These are phyloP conservation scores for Syncephalastrum sp. DNA, from an alignment of 371 early-diverging fungal genomes.

Conservation along the genomic window DNA sequence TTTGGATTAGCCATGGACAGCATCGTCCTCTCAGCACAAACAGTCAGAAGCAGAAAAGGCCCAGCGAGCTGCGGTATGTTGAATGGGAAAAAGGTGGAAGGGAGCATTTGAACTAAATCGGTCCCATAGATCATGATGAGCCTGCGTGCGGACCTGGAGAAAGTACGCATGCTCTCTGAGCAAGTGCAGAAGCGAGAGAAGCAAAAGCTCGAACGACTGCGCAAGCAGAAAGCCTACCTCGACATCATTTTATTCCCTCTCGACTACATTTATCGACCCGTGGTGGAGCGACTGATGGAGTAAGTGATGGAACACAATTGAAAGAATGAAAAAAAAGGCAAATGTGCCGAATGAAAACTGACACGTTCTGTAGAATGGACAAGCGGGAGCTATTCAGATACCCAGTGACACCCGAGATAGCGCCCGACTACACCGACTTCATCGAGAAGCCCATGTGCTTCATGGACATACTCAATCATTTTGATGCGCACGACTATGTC, in stretches of 20 bases:
- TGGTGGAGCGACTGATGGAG: conserved; percentile 68
- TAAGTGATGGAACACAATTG: conserved; percentile 20
- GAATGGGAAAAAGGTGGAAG: background rate
- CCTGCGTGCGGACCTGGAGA: conserved; percentile 85
- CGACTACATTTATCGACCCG: conserved; percentile 58
- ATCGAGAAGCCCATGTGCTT: conserved; percentile 66
- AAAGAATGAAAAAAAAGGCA: background rate
- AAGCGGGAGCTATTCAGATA: conserved; percentile 51
- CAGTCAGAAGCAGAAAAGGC: conserved; percentile 79
- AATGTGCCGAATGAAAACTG: too few relatives aligned
- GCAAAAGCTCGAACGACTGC: conserved; percentile 67
- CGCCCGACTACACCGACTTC: conserved; percentile 79
- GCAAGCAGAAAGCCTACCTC: conserved; percentile 65
- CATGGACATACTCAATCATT: conserved; percentile 44
- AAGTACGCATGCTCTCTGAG: conserved; percentile 83
- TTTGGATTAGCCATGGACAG: conserved; percentile 84
- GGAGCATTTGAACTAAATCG: background rate
- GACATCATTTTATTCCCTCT: conserved; percentile 75
- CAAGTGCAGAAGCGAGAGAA: conserved; percentile 87
- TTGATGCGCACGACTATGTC: conserved; percentile 39
- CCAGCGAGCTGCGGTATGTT: conserved; percentile 55
- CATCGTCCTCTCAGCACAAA: conserved; percentile 76
- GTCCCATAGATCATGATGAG: conserved; percentile 36
- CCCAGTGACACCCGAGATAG: conserved; percentile 77
- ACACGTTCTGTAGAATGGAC: conserved; percentile 25